Evolutionary conservation across 2,329 filamentous ascomycete genomes (phyloP).

Genomic region (Westerdykella sp.): DNA sequence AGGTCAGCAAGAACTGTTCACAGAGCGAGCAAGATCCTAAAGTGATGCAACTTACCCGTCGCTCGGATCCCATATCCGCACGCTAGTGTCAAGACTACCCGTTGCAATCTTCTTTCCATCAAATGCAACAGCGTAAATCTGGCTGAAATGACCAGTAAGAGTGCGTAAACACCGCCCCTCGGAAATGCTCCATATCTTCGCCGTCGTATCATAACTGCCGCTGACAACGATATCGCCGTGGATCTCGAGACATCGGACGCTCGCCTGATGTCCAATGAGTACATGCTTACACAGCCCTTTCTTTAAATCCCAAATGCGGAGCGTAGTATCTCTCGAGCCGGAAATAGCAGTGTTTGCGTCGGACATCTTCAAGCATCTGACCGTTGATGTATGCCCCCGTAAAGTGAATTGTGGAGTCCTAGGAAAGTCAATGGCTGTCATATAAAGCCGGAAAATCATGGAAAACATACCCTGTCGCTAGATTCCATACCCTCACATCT

Average conservation of each 20-base stretch:
- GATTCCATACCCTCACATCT: constrained; percentile 94
- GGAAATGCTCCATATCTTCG: constrained; percentile 95
- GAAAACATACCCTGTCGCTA: constrained; percentile 71
- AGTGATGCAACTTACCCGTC: constrained; percentile 59
- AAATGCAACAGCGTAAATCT: constrained; percentile 98
- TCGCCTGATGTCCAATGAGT: constrained; percentile 89
- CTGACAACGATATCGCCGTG: constrained; percentile 97
- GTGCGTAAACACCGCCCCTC: constrained; percentile 89
- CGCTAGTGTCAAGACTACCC: constrained; percentile 91
- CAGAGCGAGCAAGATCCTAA: not conserved
- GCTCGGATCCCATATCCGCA: constrained; percentile 90
- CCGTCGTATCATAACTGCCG: constrained; percentile 94
- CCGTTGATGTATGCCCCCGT: constrained; percentile 92
- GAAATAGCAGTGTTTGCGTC: constrained; percentile 92
- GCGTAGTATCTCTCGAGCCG: constrained; percentile 87
- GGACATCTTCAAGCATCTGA: constrained; percentile 96
- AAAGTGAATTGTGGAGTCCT: constrained; percentile 51
- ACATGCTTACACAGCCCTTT: constrained; percentile 86
- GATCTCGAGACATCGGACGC: constrained; percentile 90
- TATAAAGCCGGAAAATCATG: not conserved
- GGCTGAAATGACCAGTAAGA: constrained; percentile 89
- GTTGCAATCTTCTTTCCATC: constrained; percentile 91
- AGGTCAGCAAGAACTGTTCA: not conserved
- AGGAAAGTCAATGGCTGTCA: not conserved
- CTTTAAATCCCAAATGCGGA: constrained; percentile 90